Evolutionary conservation across 1,284 basidiomycete genomes (phyloP).

Genomic region (Cryptococcus maquisensis): DNA sequence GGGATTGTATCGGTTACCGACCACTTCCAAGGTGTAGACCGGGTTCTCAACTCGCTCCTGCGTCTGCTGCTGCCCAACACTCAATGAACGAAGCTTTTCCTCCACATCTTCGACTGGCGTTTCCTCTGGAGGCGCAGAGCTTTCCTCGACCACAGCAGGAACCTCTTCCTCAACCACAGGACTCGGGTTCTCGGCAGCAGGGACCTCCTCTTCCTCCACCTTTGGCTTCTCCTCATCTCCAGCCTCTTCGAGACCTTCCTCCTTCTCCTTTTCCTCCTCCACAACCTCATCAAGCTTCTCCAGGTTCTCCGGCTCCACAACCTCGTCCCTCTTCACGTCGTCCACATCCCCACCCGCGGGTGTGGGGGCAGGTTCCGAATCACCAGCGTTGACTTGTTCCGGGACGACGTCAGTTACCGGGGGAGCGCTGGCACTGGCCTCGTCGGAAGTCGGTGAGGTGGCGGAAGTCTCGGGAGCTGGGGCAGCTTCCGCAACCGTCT

Average conservation of each 20-base stretch:
- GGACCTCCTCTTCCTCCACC: not conserved
- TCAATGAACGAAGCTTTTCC: constrained; percentile 1
- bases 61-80: constrained; percentile 14
- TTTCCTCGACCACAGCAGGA: constrained; percentile 5
- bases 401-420: constrained; percentile 27
- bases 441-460: not conserved
- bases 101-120: constrained; percentile 1
- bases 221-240: constrained; percentile 2
- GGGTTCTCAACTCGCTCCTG: constrained; percentile 36
- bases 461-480: not conserved
- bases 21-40: constrained; percentile 70
- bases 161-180: constrained; percentile 17
- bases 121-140: not conserved
- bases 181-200: constrained; percentile 7
- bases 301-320: constrained; percentile 28
- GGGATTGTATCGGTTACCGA: constrained; percentile 90
- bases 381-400: constrained; percentile 27
- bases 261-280: constrained; percentile 23
- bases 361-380: constrained; percentile 28
- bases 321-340: constrained; percentile 22
- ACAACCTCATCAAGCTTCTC: constrained; percentile 31
- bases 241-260: constrained; percentile 13
- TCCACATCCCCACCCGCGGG: constrained; percentile 18
- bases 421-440: not conserved
- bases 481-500: not conserved